Conservation (phyloP, 2,329 filamentous ascomycete species). For the Aspergillus novoparasiticus region DNA sequence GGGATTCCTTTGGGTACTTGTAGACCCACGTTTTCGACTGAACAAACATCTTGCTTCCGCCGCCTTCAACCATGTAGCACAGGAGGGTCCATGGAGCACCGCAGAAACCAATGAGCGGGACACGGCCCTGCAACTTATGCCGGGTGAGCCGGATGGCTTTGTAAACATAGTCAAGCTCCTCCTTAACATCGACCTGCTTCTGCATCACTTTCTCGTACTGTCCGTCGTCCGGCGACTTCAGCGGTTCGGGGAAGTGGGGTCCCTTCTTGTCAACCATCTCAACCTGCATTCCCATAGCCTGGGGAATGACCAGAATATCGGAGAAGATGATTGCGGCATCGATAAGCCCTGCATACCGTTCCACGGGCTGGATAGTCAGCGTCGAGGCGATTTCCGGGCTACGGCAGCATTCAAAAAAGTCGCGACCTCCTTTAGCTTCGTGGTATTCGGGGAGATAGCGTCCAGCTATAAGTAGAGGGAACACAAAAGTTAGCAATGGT, state of each 20-base stretch:
- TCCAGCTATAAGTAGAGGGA: constrained; percentile 66
- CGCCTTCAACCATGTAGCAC: constrained; percentile 99
- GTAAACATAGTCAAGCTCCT: constrained; percentile 91
- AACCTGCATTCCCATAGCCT: constrained; percentile 97
- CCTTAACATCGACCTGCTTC: constrained; percentile 78
- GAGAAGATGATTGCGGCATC: constrained; percentile 99
- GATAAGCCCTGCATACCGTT: constrained; percentile 85
- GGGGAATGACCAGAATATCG: constrained; percentile 95
- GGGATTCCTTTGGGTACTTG: constrained; percentile 78
- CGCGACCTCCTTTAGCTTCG: constrained; percentile 82
- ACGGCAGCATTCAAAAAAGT: constrained; percentile 98
- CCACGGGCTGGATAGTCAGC: constrained; percentile 90
- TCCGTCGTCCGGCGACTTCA: constrained; percentile 75
- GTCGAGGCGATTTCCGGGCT: constrained; percentile 90
- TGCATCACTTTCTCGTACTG: constrained; percentile 80
- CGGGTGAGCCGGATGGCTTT: constrained; percentile 90
- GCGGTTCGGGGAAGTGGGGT: constrained; percentile 86
- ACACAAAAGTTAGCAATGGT: neutral
- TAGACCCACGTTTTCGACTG: constrained; percentile 97
- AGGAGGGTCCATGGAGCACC: constrained; percentile 95
- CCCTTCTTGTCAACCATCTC: constrained; percentile 98
- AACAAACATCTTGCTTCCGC: constrained; percentile 91
- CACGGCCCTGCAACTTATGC: constrained; percentile 81
- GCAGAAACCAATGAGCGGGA: constrained; percentile 94
- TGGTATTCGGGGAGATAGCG: constrained; percentile 98